phyloP scores from a whole-genome alignment of 129 eudicot species.

The Lactuca saligna region DNA sequence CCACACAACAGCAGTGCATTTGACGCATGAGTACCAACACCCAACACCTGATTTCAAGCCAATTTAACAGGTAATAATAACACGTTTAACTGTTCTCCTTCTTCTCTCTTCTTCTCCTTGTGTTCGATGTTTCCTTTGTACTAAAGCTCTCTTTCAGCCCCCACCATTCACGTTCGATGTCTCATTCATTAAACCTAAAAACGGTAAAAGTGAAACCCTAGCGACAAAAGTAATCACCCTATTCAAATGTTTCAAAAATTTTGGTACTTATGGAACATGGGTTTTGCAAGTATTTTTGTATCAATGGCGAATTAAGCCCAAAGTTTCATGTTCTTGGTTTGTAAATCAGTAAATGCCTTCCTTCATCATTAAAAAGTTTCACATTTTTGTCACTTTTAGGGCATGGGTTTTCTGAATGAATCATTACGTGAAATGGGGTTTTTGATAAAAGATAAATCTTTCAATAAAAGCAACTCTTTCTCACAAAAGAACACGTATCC shows the following conservation, averaged over 20 bases:
- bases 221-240: conserved; percentile 1
- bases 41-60: neutral
- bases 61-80: conserved; percentile 15
- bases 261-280: conserved; percentile 3
- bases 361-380: neutral
- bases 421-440: conserved; percentile 21
- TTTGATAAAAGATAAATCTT: conserved; percentile 1
- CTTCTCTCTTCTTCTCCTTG: conserved; percentile 1
- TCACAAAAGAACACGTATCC: neutral
- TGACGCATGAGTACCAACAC: conserved; percentile 1
- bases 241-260: neutral
- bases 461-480: conserved; percentile 6
- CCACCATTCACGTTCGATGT: conserved; percentile 39
- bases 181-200: conserved; percentile 24
- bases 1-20: conserved; percentile 7
- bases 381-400: conserved; percentile 20
- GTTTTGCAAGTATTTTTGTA: neutral
- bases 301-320: neutral
- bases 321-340: conserved; percentile 1
- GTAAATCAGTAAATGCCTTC: neutral
- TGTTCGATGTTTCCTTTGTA: conserved; percentile 19
- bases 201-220: conserved; percentile 13
- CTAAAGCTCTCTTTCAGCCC: conserved; percentile 7
- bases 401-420: conserved; percentile 16
- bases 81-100: conserved; percentile 30